A percentile compares a stretch with the other conserved stretches of the same genome.
phyloP scores from a whole-genome alignment of 495 filamentous ascomycete species.

The Penicillium tannophilum region DNA sequence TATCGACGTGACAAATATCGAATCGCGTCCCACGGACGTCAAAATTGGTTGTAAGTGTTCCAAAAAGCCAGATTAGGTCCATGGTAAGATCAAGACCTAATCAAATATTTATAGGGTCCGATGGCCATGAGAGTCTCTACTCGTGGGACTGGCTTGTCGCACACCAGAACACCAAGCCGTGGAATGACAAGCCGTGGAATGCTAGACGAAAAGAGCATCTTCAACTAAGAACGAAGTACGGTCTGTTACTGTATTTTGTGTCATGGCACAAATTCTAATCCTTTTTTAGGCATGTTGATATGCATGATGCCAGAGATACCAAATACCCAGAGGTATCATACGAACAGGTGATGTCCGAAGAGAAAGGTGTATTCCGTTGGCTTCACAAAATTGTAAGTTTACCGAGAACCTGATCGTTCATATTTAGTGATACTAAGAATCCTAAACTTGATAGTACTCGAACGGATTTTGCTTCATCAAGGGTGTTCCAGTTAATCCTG shows the following conservation, averaged over 20 bases:
- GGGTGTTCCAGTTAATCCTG: conserved; percentile 64
- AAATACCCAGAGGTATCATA: conserved; percentile 57
- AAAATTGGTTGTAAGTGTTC: conserved; percentile 32
- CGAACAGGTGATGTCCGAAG: conserved; percentile 58
- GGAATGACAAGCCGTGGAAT: no score
- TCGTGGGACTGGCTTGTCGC: conserved; percentile 48
- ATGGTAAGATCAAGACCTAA: neutral
- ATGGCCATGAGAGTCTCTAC: conserved; percentile 60
- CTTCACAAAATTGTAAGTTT: conserved; percentile 58
- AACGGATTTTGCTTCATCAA: conserved; percentile 74
- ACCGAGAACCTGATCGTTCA: conserved; percentile 3
- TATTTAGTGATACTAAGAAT: neutral
- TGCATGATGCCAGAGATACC: conserved; percentile 17
- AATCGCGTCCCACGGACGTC: conserved; percentile 11
- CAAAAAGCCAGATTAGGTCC: neutral
- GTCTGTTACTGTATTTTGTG: neutral
- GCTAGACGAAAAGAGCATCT: neutral
- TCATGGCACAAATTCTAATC: neutral
- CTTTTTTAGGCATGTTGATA: neutral
- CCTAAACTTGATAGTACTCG: conserved; percentile 37
- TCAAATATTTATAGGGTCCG: conserved; percentile 31
- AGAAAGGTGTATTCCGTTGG: conserved; percentile 52
- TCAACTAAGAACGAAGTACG: neutral
- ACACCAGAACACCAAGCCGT: conserved; percentile 19
- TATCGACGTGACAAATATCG: conserved; percentile 36